phyloP scores from a whole-genome alignment of 345 rosid genomes.

The Moricandia arvensis region DNA sequence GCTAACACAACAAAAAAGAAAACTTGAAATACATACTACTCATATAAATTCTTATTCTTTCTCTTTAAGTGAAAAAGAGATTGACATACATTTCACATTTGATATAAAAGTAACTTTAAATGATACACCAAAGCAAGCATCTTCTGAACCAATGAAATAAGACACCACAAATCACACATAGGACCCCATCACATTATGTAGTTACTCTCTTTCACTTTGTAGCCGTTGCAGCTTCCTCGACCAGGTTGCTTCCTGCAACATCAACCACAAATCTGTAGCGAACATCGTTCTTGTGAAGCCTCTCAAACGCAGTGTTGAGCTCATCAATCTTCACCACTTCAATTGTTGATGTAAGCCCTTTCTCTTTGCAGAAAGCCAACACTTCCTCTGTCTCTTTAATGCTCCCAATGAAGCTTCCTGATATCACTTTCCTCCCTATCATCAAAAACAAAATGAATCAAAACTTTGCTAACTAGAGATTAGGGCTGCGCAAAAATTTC shows the following conservation, averaged over 20 bases:
- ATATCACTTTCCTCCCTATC: slow-evolving; percentile 54
- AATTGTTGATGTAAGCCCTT: slow-evolving; percentile 51
- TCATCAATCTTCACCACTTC: slow-evolving; percentile 60
- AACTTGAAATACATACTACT: no score
- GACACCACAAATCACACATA: slow-evolving; percentile 6
- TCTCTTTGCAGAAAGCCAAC: slow-evolving; percentile 51
- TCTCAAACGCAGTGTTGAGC: slow-evolving; percentile 53
- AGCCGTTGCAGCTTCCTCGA: slow-evolving; percentile 24
- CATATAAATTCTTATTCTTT: background rate
- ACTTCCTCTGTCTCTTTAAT: slow-evolving; percentile 57
- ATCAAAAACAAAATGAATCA: background rate
- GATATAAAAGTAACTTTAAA: background rate
- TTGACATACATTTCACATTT: background rate
- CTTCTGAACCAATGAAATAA: slow-evolving; percentile 1
- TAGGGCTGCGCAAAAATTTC: no score
- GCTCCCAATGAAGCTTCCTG: slow-evolving; percentile 62
- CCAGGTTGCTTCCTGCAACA: slow-evolving; percentile 52
- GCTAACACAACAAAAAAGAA: no score
- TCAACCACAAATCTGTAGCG: slow-evolving; percentile 63
- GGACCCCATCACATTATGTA: slow-evolving; percentile 4
- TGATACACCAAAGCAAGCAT: slow-evolving; percentile 4
- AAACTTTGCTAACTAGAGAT: background rate
- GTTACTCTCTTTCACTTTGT: background rate
- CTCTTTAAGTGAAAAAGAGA: background rate
- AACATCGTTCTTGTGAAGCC: slow-evolving; percentile 65